Evolutionary conservation across 2,329 filamentous ascomycete species (phyloP).

Genomic region (Pseudogymnoascus destructans): DNA sequence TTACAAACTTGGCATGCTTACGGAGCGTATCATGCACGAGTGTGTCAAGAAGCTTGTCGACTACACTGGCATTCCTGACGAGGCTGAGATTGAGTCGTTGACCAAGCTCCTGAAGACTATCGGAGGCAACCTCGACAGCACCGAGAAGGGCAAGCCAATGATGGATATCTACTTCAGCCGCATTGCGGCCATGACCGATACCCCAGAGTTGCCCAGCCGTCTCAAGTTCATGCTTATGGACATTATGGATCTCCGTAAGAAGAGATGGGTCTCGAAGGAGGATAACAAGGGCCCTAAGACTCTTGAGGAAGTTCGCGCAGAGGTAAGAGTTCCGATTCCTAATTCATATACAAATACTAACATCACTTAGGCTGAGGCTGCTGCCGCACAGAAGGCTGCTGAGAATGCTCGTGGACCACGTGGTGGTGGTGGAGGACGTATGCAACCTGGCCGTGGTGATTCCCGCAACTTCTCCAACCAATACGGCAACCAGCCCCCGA

Average conservation of each 20-base stretch:
- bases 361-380: conserved; percentile 47
- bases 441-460: conserved; percentile 70
- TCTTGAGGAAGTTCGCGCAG: conserved; percentile 77
- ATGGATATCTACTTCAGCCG: conserved; percentile 92
- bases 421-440: conserved; percentile 55
- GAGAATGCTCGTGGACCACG: conserved; percentile 54
- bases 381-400: conserved; percentile 66
- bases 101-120: conserved; percentile 87
- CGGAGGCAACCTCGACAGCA: conserved; percentile 70
- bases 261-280: conserved; percentile 77
- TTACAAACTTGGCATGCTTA: conserved; percentile 97
- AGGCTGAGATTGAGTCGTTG: conserved; percentile 91
- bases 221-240: conserved; percentile 96
- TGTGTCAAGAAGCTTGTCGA: conserved; percentile 96
- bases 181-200: conserved; percentile 69
- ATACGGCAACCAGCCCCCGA: conserved; percentile 58
- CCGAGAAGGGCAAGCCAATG: conserved; percentile 70
- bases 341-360: conserved; percentile 18
- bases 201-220: conserved; percentile 71
- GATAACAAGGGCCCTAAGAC: conserved; percentile 93
- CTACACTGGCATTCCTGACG: conserved; percentile 84
- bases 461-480: conserved; percentile 67
- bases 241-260: conserved; percentile 67
- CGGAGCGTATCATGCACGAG: conserved; percentile 98
- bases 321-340: conserved; percentile 37